Conservation (phyloP, 306 rosid genomes). For the Pterocarpus macrocarpus region DNA sequence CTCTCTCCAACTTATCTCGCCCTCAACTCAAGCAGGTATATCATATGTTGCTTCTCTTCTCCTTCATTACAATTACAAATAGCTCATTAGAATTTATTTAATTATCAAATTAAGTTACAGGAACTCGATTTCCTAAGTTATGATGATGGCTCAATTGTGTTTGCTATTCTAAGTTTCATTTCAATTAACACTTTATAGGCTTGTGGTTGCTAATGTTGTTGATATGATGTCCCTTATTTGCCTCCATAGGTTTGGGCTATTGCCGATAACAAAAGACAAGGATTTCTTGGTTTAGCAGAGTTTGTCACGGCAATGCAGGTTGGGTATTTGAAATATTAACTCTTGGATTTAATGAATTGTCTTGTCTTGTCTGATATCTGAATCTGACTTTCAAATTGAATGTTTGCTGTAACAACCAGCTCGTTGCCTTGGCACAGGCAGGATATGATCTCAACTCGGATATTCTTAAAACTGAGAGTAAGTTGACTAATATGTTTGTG, state of each 20-base stretch:
- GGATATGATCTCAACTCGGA: conserved; percentile 73
- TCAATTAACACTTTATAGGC: neutral
- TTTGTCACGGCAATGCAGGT: conserved; percentile 96
- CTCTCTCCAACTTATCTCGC: conserved; percentile 87
- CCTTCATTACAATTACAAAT: neutral
- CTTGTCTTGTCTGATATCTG: neutral
- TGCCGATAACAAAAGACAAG: conserved; percentile 79
- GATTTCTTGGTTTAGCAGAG: conserved; percentile 74
- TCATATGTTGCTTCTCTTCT: neutral
- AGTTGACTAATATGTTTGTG: conserved; percentile 36
- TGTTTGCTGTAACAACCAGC: conserved; percentile 57
- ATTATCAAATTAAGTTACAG: neutral
- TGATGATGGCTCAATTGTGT: conserved; percentile 4
- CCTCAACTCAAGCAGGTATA: conserved; percentile 79
- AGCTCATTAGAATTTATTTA: neutral
- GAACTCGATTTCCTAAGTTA: neutral
- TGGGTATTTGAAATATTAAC: conserved; percentile 15
- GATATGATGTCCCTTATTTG: neutral
- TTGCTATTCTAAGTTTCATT: neutral
- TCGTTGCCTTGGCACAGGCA: conserved; percentile 78
- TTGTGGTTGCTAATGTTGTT: neutral
- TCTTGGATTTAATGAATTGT: neutral
- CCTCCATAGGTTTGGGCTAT: conserved; percentile 73
- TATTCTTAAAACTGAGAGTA: conserved; percentile 71
- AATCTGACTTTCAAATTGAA: conserved; percentile 33